Conservation (phyloP, 2,329 filamentous ascomycete species). For the Beauveria sp. region DNA sequence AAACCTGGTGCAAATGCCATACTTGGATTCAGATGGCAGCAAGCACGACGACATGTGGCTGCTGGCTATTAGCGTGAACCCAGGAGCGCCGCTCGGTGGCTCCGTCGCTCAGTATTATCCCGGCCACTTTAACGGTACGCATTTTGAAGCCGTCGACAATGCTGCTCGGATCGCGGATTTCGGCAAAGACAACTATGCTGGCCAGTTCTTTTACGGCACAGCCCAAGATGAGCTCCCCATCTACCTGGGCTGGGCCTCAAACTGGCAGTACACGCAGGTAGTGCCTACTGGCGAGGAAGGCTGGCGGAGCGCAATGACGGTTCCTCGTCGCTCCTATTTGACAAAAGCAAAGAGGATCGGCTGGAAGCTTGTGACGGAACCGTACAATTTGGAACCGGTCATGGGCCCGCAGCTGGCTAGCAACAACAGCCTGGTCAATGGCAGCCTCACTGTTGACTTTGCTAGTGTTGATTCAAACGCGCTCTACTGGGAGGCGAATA, state of each 20-base stretch:
- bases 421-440: slow-evolving; percentile 38
- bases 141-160: slow-evolving; percentile 36
- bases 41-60: slow-evolving; percentile 28
- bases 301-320: slow-evolving; percentile 26
- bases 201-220: slow-evolving; percentile 26
- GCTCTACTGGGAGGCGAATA: slow-evolving; percentile 46
- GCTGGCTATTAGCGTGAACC: slow-evolving; percentile 47
- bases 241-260: slow-evolving; percentile 29
- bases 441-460: slow-evolving; percentile 42
- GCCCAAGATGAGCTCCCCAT: slow-evolving; percentile 21
- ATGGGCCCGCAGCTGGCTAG: slow-evolving; percentile 36
- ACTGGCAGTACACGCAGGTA: slow-evolving; percentile 25
- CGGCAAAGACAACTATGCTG: slow-evolving; percentile 30
- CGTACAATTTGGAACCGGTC: slow-evolving; percentile 41
- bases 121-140: slow-evolving; percentile 57
- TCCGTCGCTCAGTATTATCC: slow-evolving; percentile 49
- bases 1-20: slow-evolving; percentile 49
- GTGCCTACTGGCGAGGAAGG: slow-evolving; percentile 24
- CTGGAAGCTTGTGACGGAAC: slow-evolving; percentile 41
- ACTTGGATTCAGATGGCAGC: slow-evolving; percentile 28
- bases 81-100: slow-evolving; percentile 48
- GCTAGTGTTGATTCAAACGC: slow-evolving; percentile 40
- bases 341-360: slow-evolving; percentile 42
- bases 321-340: slow-evolving; percentile 42
- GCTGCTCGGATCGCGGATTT: slow-evolving; percentile 25